phyloP scores from a whole-genome alignment of 2,329 filamentous ascomycete genomes.

The Zymoseptoria brevis region DNA sequence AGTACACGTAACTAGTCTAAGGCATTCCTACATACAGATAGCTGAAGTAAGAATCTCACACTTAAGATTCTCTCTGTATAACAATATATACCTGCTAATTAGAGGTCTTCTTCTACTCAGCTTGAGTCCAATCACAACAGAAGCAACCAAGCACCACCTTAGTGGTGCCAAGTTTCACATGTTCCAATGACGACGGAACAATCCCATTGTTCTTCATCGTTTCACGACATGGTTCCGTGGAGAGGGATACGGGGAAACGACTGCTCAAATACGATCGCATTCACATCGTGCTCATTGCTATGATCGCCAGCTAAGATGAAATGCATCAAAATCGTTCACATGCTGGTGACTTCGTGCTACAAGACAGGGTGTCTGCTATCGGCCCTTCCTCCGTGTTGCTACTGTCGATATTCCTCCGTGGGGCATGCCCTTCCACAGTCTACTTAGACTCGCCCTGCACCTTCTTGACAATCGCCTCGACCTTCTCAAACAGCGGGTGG shows the following conservation, averaged over 20 bases:
- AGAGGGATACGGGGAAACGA: no score
- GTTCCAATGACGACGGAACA: background rate
- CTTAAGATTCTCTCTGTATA: no score
- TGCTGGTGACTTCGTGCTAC: background rate
- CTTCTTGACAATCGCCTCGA: slow-evolving; percentile 71
- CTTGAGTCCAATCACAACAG: no score
- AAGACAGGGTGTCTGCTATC: background rate
- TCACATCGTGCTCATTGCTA: background rate
- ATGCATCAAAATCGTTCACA: background rate
- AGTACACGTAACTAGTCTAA: no score
- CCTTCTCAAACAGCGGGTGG: slow-evolving; percentile 69
- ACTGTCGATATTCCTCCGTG: no score
- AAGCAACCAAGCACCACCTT: background rate
- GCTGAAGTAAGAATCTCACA: no score
- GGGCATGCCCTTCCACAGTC: background rate
- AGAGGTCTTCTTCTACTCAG: no score
- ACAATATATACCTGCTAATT: no score
- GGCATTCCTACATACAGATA: no score
- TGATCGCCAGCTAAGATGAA: background rate
- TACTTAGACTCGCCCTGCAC: slow-evolving; percentile 51
- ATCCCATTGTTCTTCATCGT: background rate
- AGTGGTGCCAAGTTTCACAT: background rate
- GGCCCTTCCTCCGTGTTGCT: background rate
- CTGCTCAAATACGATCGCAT: background rate
- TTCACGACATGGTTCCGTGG: background rate